Evolutionary conservation across 257 asterid species (phyloP).

Genomic region (Gentiana straminea): DNA sequence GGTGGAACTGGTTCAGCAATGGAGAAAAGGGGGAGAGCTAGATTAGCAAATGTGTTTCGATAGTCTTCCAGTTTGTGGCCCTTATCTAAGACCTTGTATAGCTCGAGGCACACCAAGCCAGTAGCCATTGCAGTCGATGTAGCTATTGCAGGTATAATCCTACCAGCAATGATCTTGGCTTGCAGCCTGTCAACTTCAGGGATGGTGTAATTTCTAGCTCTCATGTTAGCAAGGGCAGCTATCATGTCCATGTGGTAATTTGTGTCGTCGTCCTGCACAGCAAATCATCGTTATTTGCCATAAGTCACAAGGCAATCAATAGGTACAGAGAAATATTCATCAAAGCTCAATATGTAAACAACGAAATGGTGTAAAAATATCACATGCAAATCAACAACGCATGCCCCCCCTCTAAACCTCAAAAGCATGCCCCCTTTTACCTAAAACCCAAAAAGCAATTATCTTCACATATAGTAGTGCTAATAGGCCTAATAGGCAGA

Average conservation of each 20-base stretch:
- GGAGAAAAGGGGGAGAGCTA: conserved; percentile 80
- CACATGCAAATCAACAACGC: background rate
- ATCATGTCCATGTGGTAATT: conserved; percentile 88
- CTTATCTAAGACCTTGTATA: conserved; percentile 69
- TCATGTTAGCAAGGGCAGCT: conserved; percentile 92
- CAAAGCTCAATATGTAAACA: background rate
- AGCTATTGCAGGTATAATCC: conserved; percentile 90
- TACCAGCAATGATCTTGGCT: conserved; percentile 87
- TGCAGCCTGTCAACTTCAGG: conserved; percentile 86
- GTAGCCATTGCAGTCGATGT: conserved; percentile 93
- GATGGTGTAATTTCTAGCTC: conserved; percentile 84
- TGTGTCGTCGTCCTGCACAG: conserved; percentile 74
- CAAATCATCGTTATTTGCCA: background rate
- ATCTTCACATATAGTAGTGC: too few relatives aligned
- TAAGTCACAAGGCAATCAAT: background rate
- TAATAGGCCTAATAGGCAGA: too few relatives aligned
- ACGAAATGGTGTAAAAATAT: background rate
- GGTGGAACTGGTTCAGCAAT: conserved; percentile 87
- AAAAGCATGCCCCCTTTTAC: too few relatives aligned
- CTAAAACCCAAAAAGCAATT: too few relatives aligned
- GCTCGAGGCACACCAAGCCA: conserved; percentile 83
- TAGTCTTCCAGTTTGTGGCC: conserved; percentile 77
- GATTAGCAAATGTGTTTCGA: conserved; percentile 82
- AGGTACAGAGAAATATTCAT: background rate
- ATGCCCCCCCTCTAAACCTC: too few relatives aligned